Evolutionary conservation across 2,329 filamentous ascomycete genomes (phyloP).

Genomic region (Xylaria digitata): DNA sequence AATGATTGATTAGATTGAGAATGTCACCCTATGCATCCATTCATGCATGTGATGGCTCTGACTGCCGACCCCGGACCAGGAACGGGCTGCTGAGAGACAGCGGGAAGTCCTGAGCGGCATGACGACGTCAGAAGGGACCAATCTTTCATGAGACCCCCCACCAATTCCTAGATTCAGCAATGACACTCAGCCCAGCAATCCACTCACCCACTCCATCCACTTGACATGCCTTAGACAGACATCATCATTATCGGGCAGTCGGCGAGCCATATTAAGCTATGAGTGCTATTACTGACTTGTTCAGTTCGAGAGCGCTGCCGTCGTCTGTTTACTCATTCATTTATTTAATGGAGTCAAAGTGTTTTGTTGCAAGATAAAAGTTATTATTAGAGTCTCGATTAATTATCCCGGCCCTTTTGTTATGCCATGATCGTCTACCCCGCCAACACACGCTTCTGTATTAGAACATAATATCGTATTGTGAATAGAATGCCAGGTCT

Average conservation of each 20-base stretch:
- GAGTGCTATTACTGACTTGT: neutral
- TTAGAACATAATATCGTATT: constrained; percentile 30
- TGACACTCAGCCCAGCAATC: neutral
- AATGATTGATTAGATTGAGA: constrained; percentile 17
- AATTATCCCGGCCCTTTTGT: neutral
- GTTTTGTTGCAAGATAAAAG: neutral
- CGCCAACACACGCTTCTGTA: neutral
- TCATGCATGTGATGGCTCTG: constrained; percentile 24
- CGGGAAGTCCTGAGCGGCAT: constrained; percentile 20
- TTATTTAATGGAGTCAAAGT: neutral
- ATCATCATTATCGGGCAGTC: constrained; percentile 1
- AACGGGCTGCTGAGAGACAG: constrained; percentile 12
- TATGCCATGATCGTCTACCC: constrained; percentile 23
- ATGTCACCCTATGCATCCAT: constrained; percentile 1
- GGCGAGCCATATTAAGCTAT: neutral
- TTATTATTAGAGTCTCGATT: neutral
- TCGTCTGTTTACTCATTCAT: neutral
- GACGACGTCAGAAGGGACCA: constrained; percentile 39
- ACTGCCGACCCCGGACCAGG: constrained; percentile 13
- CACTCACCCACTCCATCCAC: neutral
- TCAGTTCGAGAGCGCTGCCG: neutral
- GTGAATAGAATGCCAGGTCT: constrained; percentile 71
- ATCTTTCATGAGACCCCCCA: constrained; percentile 31
- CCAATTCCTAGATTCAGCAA: constrained; percentile 14
- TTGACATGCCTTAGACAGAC: neutral